Percentiles rank a stretch among this genome's conserved stretches.
Evolutionary conservation across 2,329 filamentous ascomycete species (phyloP).

Genomic region (Ophiocordyceps camponoti-leonardi): DNA sequence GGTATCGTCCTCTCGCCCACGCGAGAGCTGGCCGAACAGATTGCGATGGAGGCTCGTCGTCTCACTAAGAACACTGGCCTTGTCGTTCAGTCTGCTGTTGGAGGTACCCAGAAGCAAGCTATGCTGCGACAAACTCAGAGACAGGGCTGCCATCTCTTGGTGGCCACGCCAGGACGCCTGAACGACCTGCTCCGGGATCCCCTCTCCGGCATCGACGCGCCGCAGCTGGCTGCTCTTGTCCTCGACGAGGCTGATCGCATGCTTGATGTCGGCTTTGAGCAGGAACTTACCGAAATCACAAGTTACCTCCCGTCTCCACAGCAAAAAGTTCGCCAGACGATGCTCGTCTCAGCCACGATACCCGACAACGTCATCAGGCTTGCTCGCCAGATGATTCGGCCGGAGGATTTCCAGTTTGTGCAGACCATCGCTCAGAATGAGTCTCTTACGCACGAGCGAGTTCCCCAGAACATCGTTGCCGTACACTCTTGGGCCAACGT

Average conservation of each 20-base stretch:
- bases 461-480: conserved; percentile 63
- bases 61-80: conserved; percentile 50
- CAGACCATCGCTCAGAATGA: conserved; percentile 77
- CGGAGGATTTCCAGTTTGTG: conserved; percentile 67
- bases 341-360: conserved; percentile 92
- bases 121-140: conserved; percentile 52
- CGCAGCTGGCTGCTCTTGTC: conserved; percentile 76
- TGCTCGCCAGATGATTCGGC: conserved; percentile 62
- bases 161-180: conserved; percentile 80
- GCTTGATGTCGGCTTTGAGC: conserved; percentile 80
- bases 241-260: conserved; percentile 97
- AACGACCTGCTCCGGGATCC: conserved; percentile 62
- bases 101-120: conserved; percentile 61
- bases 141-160: conserved; percentile 72
- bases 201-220: conserved; percentile 46
- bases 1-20: conserved; percentile 64
- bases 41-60: conserved; percentile 60
- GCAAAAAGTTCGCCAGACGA: conserved; percentile 61
- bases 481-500: conserved; percentile 57
- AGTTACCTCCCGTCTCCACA: conserved; percentile 41
- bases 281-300: conserved; percentile 46
- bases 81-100: conserved; percentile 61
- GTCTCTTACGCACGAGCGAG: conserved; percentile 63
- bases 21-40: conserved; percentile 66
- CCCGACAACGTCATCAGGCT: conserved; percentile 67